Conservation (phyloP, 495 filamentous ascomycete genomes). For the Penicillium silybi region DNA sequence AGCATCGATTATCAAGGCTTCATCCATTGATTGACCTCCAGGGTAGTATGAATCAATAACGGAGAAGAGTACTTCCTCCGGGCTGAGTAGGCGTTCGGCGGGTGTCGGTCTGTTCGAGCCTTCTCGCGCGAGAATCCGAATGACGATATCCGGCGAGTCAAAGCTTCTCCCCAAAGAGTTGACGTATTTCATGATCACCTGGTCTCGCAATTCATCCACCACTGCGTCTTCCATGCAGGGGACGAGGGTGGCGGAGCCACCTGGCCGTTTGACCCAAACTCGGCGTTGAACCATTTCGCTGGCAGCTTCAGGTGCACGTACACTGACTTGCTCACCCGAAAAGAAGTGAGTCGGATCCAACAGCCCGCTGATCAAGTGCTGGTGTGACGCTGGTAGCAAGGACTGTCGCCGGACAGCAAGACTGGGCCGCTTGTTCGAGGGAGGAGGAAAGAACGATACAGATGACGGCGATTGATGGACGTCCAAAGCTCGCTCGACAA, state of each 20-base stretch:
- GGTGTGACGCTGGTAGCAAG: constrained; percentile 43
- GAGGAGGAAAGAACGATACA: constrained; percentile 12
- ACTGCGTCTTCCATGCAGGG: constrained; percentile 81
- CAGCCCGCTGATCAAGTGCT: constrained; percentile 42
- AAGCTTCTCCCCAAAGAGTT: constrained; percentile 87
- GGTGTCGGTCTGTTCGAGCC: constrained; percentile 43
- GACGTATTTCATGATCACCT: constrained; percentile 87
- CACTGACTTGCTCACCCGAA: constrained; percentile 21
- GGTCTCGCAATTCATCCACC: constrained; percentile 91
- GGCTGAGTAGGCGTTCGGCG: constrained; percentile 66
- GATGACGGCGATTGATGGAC: constrained; percentile 14
- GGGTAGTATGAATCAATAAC: constrained; percentile 84
- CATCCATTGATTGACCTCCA: constrained; percentile 82
- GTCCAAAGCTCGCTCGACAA: constrained; percentile 23
- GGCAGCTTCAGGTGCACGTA: constrained; percentile 14
- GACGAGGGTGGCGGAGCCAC: constrained; percentile 82
- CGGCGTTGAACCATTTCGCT: constrained; percentile 60
- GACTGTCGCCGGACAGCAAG: constrained; percentile 48
- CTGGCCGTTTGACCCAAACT: constrained; percentile 88
- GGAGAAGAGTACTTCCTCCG: constrained; percentile 78
- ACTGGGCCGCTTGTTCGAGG: constrained; percentile 36
- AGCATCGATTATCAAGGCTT: constrained; percentile 88
- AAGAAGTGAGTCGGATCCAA: constrained; percentile 30
- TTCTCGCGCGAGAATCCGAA: constrained; percentile 58
- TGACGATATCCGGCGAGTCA: constrained; percentile 79